Conservation (phyloP, 139 green algal genomes). For the Chara braunii region DNA sequence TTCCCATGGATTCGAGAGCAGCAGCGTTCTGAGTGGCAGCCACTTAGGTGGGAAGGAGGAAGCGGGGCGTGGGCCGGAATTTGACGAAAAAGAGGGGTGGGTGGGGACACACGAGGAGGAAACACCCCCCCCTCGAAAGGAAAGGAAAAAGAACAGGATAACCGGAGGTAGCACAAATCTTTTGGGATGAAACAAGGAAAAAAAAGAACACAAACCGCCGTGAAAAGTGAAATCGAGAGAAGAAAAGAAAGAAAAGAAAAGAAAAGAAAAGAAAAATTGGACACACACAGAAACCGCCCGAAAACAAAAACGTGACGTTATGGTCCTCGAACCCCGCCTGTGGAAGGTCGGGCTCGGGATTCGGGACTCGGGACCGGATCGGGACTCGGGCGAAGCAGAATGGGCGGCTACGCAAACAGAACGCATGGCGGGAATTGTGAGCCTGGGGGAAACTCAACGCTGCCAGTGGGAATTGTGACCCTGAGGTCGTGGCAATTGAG, state of each 20-base stretch:
- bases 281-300: background rate
- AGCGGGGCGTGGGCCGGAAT: conserved; percentile 42
- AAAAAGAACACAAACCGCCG: background rate
- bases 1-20: no score
- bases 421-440: background rate
- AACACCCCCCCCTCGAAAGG: background rate
- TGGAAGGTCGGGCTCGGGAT: background rate
- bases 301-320: background rate
- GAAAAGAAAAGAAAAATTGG: background rate
- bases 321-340: background rate
- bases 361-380: background rate
- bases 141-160: background rate
- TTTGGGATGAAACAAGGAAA: background rate
- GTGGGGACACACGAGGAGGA: background rate
- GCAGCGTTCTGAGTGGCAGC: no score
- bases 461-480: no score
- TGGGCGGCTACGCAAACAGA: background rate
- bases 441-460: no score
- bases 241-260: conserved; percentile 1
- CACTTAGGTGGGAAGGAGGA: conserved; percentile 64
- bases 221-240: background rate
- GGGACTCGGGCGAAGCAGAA: background rate
- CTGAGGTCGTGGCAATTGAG: no score
- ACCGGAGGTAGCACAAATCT: background rate
- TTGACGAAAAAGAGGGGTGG: background rate